Evolutionary conservation across 208 protist species (phyloP), one percentile per base, ranked within the genome.

Genomic region (Vickermania ingenoplastis): DNA sequence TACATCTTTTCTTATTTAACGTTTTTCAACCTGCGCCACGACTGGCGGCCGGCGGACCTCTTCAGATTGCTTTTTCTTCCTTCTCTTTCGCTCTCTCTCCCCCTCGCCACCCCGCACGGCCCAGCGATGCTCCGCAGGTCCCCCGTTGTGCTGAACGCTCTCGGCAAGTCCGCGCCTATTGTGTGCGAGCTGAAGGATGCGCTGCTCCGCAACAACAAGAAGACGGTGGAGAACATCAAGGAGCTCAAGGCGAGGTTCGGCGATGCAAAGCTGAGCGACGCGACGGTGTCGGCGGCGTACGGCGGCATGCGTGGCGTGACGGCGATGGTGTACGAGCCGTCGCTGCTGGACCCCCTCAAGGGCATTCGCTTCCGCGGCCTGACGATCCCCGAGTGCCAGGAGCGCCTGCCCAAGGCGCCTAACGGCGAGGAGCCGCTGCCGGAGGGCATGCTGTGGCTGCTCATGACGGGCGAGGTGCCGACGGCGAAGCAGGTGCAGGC

Each of bases 331-430:
- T 97, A 94, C 68, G 97, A 99, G 85, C 96, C 96, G 2, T 98
- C 24, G n/a, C n/a, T n/a, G n/a, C n/a, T n/a, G n/a, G n/a, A n/a
- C n/a, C n/a, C n/a, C 41, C 61, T 94, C 26, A 88, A 97, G 66
- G 97, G 97, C 75, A 99, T 99, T 75, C 85, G 93, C 60, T 99
- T 98, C 83, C 90, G 97, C 62, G 96, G 96, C 57, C 80, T 82
- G 31, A 91, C 94, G 30, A 97, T 99, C 61, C 85, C 95, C 22
- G 90, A 99, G 79, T 94, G 89, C 69, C 81, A 80, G 57, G 93
- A 96, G 79, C 54, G 82, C 60, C 65, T 90, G 59, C 92, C 97
- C 14, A 96, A 95, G 64, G 94, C 87, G 13, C 31, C 59, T 55
- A 82, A 77, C 30, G 88, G 88, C 48, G 50, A 61, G 27, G 88